Base-by-base conservation (phyloP, 78 protist genomes). In the Cavenderia fasciculata region DNA sequence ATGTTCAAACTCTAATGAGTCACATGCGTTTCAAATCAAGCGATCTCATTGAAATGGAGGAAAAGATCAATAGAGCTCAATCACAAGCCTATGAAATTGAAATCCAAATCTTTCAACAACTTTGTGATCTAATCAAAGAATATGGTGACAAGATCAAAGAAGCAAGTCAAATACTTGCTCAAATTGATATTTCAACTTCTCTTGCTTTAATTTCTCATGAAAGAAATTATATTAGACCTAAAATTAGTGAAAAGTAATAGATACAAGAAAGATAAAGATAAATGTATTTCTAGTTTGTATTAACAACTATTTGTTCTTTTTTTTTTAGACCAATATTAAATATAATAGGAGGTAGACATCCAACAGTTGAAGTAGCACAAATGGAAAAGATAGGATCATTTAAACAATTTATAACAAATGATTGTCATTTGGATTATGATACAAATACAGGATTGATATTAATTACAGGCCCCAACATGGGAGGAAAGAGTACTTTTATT, bases 401-500 rank as follows among this genome's bases (percentile, higher is more conserved):
- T 29, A 63, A 36, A 63, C 47, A 33, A 63, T 86, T 86, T 47
- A 10, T 86, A 43, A 49, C 72, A 6, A 86, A 86, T 71, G 85
- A 74, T 74, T 86, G 62, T 16, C 29, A 40, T 25, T 51, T 86
- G 31, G 65, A 71, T 59, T 29, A 4, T n/a, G 40, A 47, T 4
- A 51, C 43, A 19, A 70, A 74, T 40, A 40, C 73, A 18, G 23
- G 52, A 8, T 21, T 86, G 21, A 59, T 63, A 75, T 23, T 94
- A 14, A 79, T 94, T n/a, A 94, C 94, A 1, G 96, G 98, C 18
- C 86, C 96, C 0, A 96, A 96, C 73, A 91, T 94, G 96, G 97
- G 96, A n/a, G 98, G 98, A 19, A 96, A 96, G 79, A 36, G 66
- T 56, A 91, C 96, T 0, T 95, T 86, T 34, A 31, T 96, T 16